These are phyloP conservation scores for Lupinus albus DNA, from an alignment of 306 rosid species.

Conservation along the genomic window DNA sequence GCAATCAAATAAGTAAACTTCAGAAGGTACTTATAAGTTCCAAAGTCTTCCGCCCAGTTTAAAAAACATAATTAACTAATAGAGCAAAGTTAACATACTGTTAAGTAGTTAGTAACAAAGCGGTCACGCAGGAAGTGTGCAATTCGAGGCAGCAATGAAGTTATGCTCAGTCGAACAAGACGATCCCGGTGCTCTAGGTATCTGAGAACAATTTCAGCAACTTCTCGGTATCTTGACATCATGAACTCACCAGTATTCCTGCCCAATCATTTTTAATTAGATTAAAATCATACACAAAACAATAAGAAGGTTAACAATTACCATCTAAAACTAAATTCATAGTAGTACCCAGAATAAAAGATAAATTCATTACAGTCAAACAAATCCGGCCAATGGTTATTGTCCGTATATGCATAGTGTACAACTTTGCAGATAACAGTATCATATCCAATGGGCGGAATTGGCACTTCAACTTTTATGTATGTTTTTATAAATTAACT, in stretches of 20 bases:
- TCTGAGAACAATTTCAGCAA: slow-evolving; percentile 94
- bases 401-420: neutral
- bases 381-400: too few species aligned
- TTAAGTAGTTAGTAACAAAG: slow-evolving; percentile 90
- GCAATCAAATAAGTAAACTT: slow-evolving; percentile 34
- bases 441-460: slow-evolving; percentile 11
- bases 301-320: too few species aligned
- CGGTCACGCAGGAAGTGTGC: slow-evolving; percentile 98
- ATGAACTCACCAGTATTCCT: slow-evolving; percentile 99
- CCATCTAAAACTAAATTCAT: too few species aligned
- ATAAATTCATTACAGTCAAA: neutral
- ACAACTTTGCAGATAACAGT: too few species aligned
- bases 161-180: slow-evolving; percentile 97
- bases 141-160: slow-evolving; percentile 91
- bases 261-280: slow-evolving; percentile 44
- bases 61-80: slow-evolving; percentile 35
- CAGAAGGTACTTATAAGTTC: slow-evolving; percentile 18
- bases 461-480: neutral
- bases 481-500: neutral
- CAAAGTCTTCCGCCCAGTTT: slow-evolving; percentile 23
- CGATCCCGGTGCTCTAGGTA: slow-evolving; percentile 91
- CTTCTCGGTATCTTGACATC: slow-evolving; percentile 99
- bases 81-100: slow-evolving; percentile 54
- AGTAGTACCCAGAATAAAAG: too few species aligned
- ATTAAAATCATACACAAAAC: neutral